A percentile compares a stretch with the other conserved stretches of the same genome.
These are phyloP conservation scores for Hygrocybe coccinea DNA, from an alignment of 768 basidiomycete species.

Conservation along the genomic window DNA sequence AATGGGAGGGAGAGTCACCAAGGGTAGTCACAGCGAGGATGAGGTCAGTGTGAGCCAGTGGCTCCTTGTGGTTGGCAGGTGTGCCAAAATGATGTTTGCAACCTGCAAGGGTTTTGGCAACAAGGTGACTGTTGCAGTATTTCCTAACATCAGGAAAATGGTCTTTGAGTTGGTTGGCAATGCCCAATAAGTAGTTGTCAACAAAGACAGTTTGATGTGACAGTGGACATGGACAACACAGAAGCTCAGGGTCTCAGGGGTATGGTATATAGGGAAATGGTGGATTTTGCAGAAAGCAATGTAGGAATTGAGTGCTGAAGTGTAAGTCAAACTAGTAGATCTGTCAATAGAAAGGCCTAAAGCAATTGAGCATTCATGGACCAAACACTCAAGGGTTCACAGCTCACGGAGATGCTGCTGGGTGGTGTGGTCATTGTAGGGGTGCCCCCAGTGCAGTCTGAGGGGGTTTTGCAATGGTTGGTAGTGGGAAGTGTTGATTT, in stretches of 20 bases:
- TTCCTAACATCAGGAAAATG: constrained; percentile 16
- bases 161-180: constrained; percentile 17
- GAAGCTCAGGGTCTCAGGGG: too few relatives aligned
- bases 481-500: background rate
- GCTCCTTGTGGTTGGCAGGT: constrained; percentile 1
- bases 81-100: background rate
- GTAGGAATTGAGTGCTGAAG: too few relatives aligned
- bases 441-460: constrained; percentile 17
- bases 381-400: constrained; percentile 31
- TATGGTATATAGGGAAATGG: too few relatives aligned
- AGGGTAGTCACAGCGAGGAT: background rate
- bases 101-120: constrained; percentile 12
- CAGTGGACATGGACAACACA: too few relatives aligned
- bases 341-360: constrained; percentile 19
- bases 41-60: constrained; percentile 12
- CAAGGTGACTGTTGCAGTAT: background rate
- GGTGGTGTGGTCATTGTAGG: constrained; percentile 9
- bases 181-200: constrained; percentile 23
- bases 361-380: constrained; percentile 23
- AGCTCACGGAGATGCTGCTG: constrained; percentile 27
- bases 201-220: too few relatives aligned
- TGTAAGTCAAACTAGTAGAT: constrained; percentile 13
- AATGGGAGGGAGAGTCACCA: too few relatives aligned
- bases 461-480: constrained; percentile 16
- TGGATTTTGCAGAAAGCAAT: too few relatives aligned